Conservation (phyloP, 2,329 filamentous ascomycete species). For the Colletotrichum cuscutae region DNA sequence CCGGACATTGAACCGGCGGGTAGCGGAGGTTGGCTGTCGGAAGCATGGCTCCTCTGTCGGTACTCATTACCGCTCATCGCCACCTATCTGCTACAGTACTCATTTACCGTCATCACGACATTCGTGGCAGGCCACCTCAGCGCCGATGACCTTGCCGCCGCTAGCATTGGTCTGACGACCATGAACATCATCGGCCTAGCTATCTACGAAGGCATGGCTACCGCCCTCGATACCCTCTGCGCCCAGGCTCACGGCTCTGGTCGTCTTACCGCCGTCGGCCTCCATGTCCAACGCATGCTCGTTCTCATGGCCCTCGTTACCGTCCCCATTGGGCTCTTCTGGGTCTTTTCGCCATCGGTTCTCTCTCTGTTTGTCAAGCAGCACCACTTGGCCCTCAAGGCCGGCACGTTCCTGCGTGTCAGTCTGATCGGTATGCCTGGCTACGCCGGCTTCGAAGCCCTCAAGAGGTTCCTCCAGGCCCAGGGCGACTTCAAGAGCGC, state of each 20-base stretch:
- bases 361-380: conserved; percentile 58
- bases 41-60: conserved; percentile 29
- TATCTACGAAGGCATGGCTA: conserved; percentile 61
- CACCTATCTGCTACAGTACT: conserved; percentile 63
- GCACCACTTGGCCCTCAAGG: conserved; percentile 56
- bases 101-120: conserved; percentile 61
- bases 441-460: conserved; percentile 63
- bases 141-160: conserved; percentile 62
- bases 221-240: conserved; percentile 61
- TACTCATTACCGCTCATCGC: conserved; percentile 60
- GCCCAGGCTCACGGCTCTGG: conserved; percentile 63
- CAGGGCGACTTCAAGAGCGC: conserved; percentile 64
- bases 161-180: conserved; percentile 62
- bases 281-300: conserved; percentile 64
- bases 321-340: conserved; percentile 59
- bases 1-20: conserved; percentile 16
- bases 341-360: conserved; percentile 59
- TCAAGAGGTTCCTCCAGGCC: conserved; percentile 65
- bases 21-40: conserved; percentile 17
- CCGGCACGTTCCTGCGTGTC: conserved; percentile 59
- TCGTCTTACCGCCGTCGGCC: conserved; percentile 56
- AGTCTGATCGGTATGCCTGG: conserved; percentile 61
- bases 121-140: conserved; percentile 63
- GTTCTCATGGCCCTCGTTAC: conserved; percentile 58
- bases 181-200: conserved; percentile 64